Conservation (phyloP, 148 eudicot species). For the Dysphania ambrosioides region DNA sequence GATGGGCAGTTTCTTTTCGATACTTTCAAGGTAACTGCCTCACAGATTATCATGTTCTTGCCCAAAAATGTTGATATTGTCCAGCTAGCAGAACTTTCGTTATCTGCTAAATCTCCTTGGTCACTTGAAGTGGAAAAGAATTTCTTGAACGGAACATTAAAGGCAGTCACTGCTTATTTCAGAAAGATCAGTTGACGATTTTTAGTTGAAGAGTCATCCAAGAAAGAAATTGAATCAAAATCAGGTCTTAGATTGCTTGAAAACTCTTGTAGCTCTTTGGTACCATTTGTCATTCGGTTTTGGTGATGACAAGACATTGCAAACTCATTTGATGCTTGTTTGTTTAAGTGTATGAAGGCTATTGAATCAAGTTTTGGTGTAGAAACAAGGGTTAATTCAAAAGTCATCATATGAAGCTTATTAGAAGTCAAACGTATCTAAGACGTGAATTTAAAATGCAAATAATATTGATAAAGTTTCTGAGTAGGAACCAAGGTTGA, state of each 20-base stretch:
- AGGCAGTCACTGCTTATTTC: conserved; percentile 93
- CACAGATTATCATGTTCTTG: conserved; percentile 78
- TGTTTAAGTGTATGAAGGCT: too few species aligned
- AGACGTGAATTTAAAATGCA: too few species aligned
- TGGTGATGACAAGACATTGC: too few species aligned
- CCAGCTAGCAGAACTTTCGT: conserved; percentile 72
- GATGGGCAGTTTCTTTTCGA: conserved; percentile 66
- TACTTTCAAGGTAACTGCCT: conserved; percentile 49
- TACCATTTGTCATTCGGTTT: too few species aligned
- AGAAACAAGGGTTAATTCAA: too few species aligned
- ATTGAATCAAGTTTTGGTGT: too few species aligned
- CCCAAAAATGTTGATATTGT: conserved; percentile 77
- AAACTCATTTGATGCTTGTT: too few species aligned
- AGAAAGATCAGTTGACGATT: conserved; percentile 14
- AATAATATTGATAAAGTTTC: too few species aligned
- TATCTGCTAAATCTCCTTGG: conserved; percentile 75
- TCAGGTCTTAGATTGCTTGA: background rate
- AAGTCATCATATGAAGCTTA: too few species aligned
- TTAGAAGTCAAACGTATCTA: too few species aligned
- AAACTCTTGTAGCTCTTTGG: too few species aligned
- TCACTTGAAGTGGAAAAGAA: conserved; percentile 90
- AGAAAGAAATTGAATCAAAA: background rate
- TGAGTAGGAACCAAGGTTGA: too few species aligned
- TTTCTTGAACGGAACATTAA: conserved; percentile 72
- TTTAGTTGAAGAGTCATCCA: background rate